Base-by-base conservation (phyloP, 176 grass and related monocot species). In the Areca catechu region DNA sequence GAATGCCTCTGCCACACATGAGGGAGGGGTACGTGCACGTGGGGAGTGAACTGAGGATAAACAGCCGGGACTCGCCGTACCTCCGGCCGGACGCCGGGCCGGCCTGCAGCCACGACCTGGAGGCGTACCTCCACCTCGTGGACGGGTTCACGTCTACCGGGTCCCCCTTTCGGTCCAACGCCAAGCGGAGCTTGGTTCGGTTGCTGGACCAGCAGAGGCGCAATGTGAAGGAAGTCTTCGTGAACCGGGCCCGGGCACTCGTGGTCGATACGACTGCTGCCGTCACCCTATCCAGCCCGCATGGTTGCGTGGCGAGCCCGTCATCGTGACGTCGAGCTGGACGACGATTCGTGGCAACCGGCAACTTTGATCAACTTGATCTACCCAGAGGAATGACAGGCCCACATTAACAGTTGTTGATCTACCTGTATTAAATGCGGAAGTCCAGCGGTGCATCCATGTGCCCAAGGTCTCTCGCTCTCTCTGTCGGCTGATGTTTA, bases 101-200 rank as follows among this genome's bases (percentile, higher is more conserved):
- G 16, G 86, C 80, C 0, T 86, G 82, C 67, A 67, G 77, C n/a
- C 91, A 95, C 70, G 91, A 95, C 66, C 72, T 95, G 4, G 91
- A 95, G 82, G 67, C 91, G 4, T 95, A 95, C 77, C 68, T 95
- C 15, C 91, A 95, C 74, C 77, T 95, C 66, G 79, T 95, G 70
- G 91, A 95, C 69, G 91, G 91, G 1, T 95, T 90, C 83, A 79
- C 70, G 18, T 83, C 74, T 30, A 79, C 83, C 56, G 91, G 91
- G 0, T 51, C 24, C 1, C 86, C 86, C 15, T 95, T 95, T 57
- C 74, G 91, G 20, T 48, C 82, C 63, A 77, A 90, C 76, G 82
- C 91, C 16, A 66, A 80, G 0, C 80, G 91, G 20, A 90, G 86
- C 61, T 75, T 95, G 1, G 79, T 80, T 24, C 77, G 80, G 5